These are phyloP conservation scores for Phytophthora palmivora DNA, from an alignment of 352 stramenopile genomes.

Conservation along the genomic window DNA sequence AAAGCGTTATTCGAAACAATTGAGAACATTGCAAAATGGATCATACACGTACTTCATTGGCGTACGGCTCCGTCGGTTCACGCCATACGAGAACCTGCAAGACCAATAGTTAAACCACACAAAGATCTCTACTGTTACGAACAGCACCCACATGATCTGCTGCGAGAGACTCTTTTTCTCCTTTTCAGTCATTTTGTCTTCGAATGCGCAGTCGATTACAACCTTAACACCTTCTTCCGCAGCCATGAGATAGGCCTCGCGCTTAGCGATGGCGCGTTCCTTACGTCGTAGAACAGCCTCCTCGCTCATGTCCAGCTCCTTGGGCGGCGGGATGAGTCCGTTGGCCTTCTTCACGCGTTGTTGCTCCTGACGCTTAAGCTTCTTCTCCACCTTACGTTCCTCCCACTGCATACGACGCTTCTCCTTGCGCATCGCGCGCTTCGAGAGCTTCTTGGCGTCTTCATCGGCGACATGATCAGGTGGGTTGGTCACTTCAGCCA, in stretches of 20 bases:
- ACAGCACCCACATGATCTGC: slow-evolving; percentile 91
- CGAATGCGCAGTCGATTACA: slow-evolving; percentile 95
- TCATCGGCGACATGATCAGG: slow-evolving; percentile 7
- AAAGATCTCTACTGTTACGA: slow-evolving; percentile 3
- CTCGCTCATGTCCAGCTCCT: slow-evolving; percentile 83
- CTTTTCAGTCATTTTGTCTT: slow-evolving; percentile 92
- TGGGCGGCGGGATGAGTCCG: slow-evolving; percentile 36
- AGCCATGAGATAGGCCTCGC: slow-evolving; percentile 78
- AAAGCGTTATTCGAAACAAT: not conserved
- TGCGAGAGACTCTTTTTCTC: slow-evolving; percentile 94
- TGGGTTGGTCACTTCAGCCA: not conserved
- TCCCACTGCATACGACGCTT: slow-evolving; percentile 76
- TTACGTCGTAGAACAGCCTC: slow-evolving; percentile 69
- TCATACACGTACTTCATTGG: slow-evolving; percentile 54
- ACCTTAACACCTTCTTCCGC: slow-evolving; percentile 84
- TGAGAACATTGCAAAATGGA: not conserved
- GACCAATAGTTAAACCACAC: not conserved
- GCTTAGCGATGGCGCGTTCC: slow-evolving; percentile 73
- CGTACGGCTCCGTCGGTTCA: slow-evolving; percentile 65
- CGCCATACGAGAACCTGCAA: slow-evolving; percentile 84
- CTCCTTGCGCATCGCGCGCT: slow-evolving; percentile 61
- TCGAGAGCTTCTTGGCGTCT: slow-evolving; percentile 40
- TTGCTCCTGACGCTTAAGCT: slow-evolving; percentile 65
- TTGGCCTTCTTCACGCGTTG: slow-evolving; percentile 45
- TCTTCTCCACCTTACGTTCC: slow-evolving; percentile 89